Evolutionary conservation across 2,329 filamentous ascomycete genomes (phyloP).

Genomic region (Scedosporium aurantiacum): DNA sequence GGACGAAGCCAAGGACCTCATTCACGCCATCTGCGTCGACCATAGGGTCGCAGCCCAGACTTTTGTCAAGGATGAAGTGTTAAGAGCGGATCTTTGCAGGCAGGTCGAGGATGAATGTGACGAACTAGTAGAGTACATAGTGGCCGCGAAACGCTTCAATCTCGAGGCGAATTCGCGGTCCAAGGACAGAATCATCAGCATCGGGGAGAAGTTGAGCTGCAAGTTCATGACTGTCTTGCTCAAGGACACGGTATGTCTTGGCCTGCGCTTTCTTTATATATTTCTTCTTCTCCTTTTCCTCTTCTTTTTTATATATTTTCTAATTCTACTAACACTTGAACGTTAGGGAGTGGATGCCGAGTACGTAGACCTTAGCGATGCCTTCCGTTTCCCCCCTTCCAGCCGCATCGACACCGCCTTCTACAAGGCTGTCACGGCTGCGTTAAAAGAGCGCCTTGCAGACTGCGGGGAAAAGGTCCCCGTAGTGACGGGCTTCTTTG

Average conservation of each 20-base stretch:
- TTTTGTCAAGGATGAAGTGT: constrained; percentile 44
- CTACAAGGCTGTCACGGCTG: constrained; percentile 52
- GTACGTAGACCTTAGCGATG: constrained; percentile 80
- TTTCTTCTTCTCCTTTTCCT: not conserved
- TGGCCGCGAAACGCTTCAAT: constrained; percentile 53
- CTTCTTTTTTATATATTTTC: constrained; percentile 17
- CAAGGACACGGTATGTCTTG: constrained; percentile 49
- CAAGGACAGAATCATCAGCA: constrained; percentile 83
- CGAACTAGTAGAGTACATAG: constrained; percentile 63
- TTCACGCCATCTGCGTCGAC: constrained; percentile 71
- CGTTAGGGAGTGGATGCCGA: constrained; percentile 66
- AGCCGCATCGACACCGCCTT: constrained; percentile 55
- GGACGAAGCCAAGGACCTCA: constrained; percentile 59
- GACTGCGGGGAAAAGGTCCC: constrained; percentile 59
- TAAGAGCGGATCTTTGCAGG: constrained; percentile 47
- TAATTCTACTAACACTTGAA: constrained; percentile 16
- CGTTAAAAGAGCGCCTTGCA: constrained; percentile 52
- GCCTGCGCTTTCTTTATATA: no score
- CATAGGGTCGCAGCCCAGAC: constrained; percentile 63
- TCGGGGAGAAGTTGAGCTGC: constrained; percentile 93
- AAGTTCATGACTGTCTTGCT: constrained; percentile 79
- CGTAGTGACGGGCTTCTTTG: constrained; percentile 89
- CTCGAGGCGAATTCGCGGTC: constrained; percentile 67
- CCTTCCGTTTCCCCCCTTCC: constrained; percentile 56
- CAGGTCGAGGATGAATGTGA: constrained; percentile 71